A percentile compares a stretch with the other conserved stretches of the same genome.
These are phyloP conservation scores for Leishmania turanica DNA, from an alignment of 208 protist species.

Conservation along the genomic window DNA sequence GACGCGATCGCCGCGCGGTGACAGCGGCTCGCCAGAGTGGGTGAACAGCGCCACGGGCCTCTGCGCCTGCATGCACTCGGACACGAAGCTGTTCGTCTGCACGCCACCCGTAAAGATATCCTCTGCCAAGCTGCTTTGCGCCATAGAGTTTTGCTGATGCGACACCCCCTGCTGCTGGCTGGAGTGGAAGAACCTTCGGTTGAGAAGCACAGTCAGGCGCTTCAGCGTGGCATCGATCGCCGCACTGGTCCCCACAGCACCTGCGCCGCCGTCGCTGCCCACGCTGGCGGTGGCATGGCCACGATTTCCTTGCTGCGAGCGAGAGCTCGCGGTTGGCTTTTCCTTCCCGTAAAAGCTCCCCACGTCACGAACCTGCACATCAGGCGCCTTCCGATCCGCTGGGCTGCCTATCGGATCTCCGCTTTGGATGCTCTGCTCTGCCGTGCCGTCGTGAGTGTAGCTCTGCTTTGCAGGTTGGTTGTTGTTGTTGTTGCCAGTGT, in stretches of 20 bases:
- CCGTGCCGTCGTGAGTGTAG: not conserved
- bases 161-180: not conserved
- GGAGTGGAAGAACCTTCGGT: constrained; percentile 26
- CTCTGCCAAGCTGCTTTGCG: constrained; percentile 38
- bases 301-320: constrained; percentile 29
- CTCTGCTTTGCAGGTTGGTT: not conserved
- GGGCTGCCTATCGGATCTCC: not conserved
- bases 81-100: constrained; percentile 59
- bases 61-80: constrained; percentile 68
- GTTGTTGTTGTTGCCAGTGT: constrained; percentile 6
- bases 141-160: constrained; percentile 15
- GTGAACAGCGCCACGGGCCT: constrained; percentile 68
- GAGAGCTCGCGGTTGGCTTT: not conserved
- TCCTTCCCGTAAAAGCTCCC: constrained; percentile 34
- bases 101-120: constrained; percentile 33
- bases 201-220: constrained; percentile 44
- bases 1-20: constrained; percentile 74
- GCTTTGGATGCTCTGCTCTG: constrained; percentile 4
- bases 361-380: constrained; percentile 31
- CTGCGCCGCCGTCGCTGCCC: constrained; percentile 3
- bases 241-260: constrained; percentile 24
- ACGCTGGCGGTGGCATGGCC: constrained; percentile 14
- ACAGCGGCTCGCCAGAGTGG: constrained; percentile 76
- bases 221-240: constrained; percentile 38
- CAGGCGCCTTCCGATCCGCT: constrained; percentile 15